phyloP scores from a whole-genome alignment of 768 basidiomycete species.

The Agrocybe pediades region DNA sequence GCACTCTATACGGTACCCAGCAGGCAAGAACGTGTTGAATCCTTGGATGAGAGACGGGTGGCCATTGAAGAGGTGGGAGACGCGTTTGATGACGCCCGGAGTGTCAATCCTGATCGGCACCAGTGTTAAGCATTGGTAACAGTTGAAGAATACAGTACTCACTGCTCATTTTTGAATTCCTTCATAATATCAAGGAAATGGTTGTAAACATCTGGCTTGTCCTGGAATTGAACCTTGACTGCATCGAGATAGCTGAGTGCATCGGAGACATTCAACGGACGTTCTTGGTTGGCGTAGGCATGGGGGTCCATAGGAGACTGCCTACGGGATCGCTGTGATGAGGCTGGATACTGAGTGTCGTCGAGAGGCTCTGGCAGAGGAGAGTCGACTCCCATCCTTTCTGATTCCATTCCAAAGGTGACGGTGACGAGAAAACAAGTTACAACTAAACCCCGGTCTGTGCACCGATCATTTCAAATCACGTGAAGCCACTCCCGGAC shows the following conservation, averaged over 20 bases:
- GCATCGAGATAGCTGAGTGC: slow-evolving; percentile 91
- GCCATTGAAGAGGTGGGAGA: slow-evolving; percentile 89
- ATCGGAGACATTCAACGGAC: slow-evolving; percentile 93
- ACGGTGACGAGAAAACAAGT: slow-evolving; percentile 22
- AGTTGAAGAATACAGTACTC: slow-evolving; percentile 29
- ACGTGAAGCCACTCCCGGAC: slow-evolving; percentile 6
- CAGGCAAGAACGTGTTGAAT: slow-evolving; percentile 97
- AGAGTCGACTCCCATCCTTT: slow-evolving; percentile 15
- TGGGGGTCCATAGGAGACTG: slow-evolving; percentile 29
- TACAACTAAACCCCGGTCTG: slow-evolving; percentile 23
- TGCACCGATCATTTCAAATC: slow-evolving; percentile 29
- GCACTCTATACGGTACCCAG: slow-evolving; percentile 92
- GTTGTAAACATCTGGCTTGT: slow-evolving; percentile 95
- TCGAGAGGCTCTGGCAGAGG: background rate
- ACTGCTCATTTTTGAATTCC: slow-evolving; percentile 96
- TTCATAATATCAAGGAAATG: slow-evolving; percentile 97
- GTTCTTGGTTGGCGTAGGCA: slow-evolving; percentile 32
- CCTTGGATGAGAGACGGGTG: slow-evolving; percentile 93
- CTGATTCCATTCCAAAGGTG: slow-evolving; percentile 13
- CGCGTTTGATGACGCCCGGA: slow-evolving; percentile 94
- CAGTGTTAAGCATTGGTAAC: background rate
- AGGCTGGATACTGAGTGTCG: background rate
- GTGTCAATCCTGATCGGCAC: slow-evolving; percentile 80
- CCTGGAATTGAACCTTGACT: slow-evolving; percentile 88
- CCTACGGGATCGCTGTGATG: slow-evolving; percentile 21